These are phyloP conservation scores for Scedosporium boydii DNA, from an alignment of 2,329 filamentous ascomycete genomes.

Conservation along the genomic window DNA sequence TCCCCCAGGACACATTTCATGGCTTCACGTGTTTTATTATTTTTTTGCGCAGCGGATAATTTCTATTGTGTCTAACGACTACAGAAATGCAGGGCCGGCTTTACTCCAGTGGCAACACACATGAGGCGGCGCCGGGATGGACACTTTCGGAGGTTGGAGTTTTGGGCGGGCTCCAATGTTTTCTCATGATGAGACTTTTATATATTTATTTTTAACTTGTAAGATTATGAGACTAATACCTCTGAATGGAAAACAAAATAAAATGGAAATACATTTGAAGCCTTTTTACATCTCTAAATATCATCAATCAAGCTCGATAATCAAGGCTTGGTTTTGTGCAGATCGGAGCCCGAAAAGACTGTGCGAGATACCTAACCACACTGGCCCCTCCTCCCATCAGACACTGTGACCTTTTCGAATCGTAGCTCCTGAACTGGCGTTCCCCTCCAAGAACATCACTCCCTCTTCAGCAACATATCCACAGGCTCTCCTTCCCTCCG, in stretches of 20 bases:
- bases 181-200: background rate
- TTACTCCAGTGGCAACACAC: background rate
- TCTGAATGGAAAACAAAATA: background rate
- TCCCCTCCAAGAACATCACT: background rate
- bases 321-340: too few species aligned
- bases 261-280: too few species aligned
- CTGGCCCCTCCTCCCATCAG: background rate
- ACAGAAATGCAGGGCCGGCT: background rate
- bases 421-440: background rate
- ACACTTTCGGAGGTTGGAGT: background rate
- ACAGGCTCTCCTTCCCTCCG: too few species aligned
- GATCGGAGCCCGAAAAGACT: background rate
- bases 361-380: background rate
- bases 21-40: background rate
- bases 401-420: slow-evolving; percentile 6
- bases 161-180: background rate
- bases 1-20: background rate
- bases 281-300: background rate
- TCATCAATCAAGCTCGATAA: background rate
- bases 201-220: background rate
- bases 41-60: background rate
- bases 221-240: background rate
- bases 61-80: background rate
- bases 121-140: background rate
- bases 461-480: background rate